phyloP scores from a whole-genome alignment of 352 stramenopile genomes.

The Pythium utonaiense region DNA sequence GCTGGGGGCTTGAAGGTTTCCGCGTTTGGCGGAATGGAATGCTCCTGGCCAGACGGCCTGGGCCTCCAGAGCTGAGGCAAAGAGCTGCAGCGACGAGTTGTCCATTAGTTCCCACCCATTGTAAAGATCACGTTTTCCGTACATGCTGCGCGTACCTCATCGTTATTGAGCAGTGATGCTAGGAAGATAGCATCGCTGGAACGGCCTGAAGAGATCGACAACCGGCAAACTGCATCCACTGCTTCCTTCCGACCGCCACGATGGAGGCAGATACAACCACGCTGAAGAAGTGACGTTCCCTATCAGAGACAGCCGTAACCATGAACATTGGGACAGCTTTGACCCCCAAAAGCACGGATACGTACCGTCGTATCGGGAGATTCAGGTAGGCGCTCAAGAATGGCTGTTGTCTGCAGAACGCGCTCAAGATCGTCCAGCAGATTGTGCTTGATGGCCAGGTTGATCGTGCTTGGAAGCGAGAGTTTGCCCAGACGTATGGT shows the following conservation, averaged over 20 bases:
- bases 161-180: conserved; percentile 42
- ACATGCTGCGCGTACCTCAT: conserved; percentile 34
- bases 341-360: background rate
- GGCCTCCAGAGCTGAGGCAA: conserved; percentile 12
- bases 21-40: conserved; percentile 10
- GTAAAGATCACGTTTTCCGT: too few relatives aligned
- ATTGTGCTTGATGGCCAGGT: conserved; percentile 69
- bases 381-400: conserved; percentile 18
- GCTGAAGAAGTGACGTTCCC: conserved; percentile 62
- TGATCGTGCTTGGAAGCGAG: conserved; percentile 42
- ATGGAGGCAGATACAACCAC: conserved; percentile 39
- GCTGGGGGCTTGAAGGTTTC: background rate
- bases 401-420: conserved; percentile 20
- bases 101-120: background rate
- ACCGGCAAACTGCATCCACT: conserved; percentile 25
- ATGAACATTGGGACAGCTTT: too few relatives aligned
- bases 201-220: conserved; percentile 21
- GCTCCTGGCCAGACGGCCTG: conserved; percentile 6
- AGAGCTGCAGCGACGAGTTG: conserved; percentile 10
- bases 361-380: conserved; percentile 45
- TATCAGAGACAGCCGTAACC: conserved; percentile 13
- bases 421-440: conserved; percentile 34
- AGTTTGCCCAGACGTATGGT: conserved; percentile 38
- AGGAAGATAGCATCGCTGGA: conserved; percentile 51
- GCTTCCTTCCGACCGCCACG: conserved; percentile 25